phyloP scores from a whole-genome alignment of 1,139 yeast species.

The Geotrichum bryndzae region DNA sequence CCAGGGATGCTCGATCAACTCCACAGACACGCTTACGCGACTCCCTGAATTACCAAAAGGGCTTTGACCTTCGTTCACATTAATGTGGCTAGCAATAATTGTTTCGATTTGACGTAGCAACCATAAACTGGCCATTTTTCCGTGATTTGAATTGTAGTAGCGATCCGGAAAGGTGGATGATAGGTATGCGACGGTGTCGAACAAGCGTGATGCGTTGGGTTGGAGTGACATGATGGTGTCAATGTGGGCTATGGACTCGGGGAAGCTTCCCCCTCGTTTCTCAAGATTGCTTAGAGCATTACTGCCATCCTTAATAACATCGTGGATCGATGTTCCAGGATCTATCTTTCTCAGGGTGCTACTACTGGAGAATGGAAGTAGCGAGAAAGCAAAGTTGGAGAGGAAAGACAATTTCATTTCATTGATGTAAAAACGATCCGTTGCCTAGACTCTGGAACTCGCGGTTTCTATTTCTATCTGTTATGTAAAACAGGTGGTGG shows the following conservation, averaged over 20 bases:
- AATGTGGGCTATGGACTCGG: neutral
- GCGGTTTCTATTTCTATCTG: neutral
- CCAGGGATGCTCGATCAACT: neutral
- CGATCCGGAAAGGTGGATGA: conserved; percentile 64
- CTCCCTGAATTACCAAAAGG: conserved; percentile 23
- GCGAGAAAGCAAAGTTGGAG: neutral
- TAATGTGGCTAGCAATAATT: conserved; percentile 38
- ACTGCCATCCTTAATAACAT: neutral
- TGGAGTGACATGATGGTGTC: neutral
- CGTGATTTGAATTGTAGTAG: conserved; percentile 67
- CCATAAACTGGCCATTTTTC: conserved; percentile 71
- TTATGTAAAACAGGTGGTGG: neutral
- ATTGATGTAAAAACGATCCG: neutral
- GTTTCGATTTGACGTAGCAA: conserved; percentile 46
- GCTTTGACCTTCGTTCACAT: neutral
- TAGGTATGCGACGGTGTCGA: neutral
- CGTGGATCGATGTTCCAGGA: neutral
- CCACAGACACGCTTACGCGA: neutral
- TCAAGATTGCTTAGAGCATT: neutral
- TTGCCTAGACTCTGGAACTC: neutral
- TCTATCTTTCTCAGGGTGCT: neutral
- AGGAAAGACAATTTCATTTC: neutral
- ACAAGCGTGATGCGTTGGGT: neutral
- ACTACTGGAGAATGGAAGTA: neutral
- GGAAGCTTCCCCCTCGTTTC: neutral